These are phyloP conservation scores for Trichoderma asperelloides DNA, from an alignment of 495 filamentous ascomycete species.

Conservation along the genomic window DNA sequence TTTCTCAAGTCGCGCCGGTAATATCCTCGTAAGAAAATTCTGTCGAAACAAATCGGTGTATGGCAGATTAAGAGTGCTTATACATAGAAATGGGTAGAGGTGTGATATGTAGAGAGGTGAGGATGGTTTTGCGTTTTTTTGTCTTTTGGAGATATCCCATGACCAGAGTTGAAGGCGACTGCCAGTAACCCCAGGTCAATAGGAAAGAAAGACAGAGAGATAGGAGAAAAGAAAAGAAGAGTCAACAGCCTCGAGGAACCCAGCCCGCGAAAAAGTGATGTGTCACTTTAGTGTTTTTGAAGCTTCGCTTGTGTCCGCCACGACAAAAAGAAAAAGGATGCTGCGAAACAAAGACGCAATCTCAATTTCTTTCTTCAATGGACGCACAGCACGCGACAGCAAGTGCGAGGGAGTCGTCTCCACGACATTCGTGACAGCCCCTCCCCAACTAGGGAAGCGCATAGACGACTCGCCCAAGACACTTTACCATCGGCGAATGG, in stretches of 20 bases:
- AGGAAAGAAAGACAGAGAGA: background rate
- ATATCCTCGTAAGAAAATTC: conserved; percentile 9
- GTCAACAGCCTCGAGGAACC: conserved; percentile 7
- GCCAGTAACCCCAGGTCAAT: background rate
- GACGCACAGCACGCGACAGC: background rate
- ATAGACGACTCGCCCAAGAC: background rate
- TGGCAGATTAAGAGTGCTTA: conserved; percentile 10
- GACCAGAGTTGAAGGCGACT: background rate
- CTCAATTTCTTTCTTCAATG: background rate
- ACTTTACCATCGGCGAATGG: conserved; percentile 42
- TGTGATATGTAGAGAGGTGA: background rate
- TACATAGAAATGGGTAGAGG: conserved; percentile 8
- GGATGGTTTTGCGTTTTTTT: background rate
- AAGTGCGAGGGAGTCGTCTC: background rate
- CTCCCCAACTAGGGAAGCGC: background rate
- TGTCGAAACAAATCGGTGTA: conserved; percentile 12
- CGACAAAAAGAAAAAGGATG: conserved; percentile 24
- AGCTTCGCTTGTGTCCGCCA: conserved; percentile 27
- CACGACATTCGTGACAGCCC: background rate
- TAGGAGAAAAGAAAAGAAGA: background rate
- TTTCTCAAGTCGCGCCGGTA: conserved; percentile 11
- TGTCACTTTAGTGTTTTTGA: conserved; percentile 22
- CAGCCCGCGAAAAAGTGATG: conserved; percentile 18
- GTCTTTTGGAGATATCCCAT: background rate
- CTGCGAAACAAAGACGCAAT: conserved; percentile 10